Evolutionary conservation across 106 monocot species (phyloP).

Genomic region (Dendrobium catenatum): DNA sequence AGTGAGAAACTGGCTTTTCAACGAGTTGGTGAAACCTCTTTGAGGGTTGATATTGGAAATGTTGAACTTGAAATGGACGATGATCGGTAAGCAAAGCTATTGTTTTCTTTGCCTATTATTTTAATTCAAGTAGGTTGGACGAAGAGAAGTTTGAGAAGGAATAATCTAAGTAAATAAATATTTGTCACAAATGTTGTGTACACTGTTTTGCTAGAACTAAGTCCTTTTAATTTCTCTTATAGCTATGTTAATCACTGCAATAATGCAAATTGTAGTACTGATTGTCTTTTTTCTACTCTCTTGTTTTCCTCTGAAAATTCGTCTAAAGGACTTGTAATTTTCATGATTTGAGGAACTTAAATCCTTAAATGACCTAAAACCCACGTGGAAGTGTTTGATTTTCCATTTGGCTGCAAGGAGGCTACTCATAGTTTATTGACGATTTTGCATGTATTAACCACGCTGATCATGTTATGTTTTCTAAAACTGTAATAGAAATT

Average conservation of each 20-base stretch:
- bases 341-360: background rate
- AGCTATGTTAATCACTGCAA: background rate
- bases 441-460: too few species aligned
- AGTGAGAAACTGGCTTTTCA: slow-evolving; percentile 39
- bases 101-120: background rate
- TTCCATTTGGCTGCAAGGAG: too few species aligned
- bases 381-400: too few species aligned
- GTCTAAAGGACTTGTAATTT: background rate
- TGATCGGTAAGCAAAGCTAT: slow-evolving; percentile 25
- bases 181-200: background rate
- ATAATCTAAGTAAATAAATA: background rate
- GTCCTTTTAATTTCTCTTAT: background rate
- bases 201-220: background rate
- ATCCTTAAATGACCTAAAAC: too few species aligned
- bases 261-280: background rate
- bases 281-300: background rate
- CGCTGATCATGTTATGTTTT: too few species aligned
- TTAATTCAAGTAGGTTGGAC: background rate
- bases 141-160: background rate
- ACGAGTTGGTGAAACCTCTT: slow-evolving; percentile 28
- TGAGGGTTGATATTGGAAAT: slow-evolving; percentile 24
- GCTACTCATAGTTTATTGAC: too few species aligned
- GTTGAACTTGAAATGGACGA: slow-evolving; percentile 24
- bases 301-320: background rate
- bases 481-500: too few species aligned